These are phyloP conservation scores for Ophiocytium majus DNA, from an alignment of 352 stramenopile genomes.

Conservation along the genomic window DNA sequence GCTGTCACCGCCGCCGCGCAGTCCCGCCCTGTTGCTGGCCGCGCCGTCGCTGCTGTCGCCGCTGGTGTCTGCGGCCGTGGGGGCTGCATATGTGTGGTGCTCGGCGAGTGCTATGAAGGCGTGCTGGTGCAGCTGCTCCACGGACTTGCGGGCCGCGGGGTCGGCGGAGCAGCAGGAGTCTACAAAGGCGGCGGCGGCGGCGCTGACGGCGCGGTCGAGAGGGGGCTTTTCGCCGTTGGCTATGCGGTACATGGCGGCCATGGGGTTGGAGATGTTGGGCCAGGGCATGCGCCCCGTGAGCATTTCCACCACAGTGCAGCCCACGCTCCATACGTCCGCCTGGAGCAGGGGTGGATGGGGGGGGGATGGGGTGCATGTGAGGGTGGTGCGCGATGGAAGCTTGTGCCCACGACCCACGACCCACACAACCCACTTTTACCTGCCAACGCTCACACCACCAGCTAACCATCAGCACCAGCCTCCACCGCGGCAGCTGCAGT, in stretches of 20 bases:
- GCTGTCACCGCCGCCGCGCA: not conserved
- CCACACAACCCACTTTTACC: too few species aligned
- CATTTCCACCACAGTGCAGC: slow-evolving; percentile 87
- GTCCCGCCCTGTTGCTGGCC: not conserved
- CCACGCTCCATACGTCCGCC: slow-evolving; percentile 86
- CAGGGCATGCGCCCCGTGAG: slow-evolving; percentile 80
- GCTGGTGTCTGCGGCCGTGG: not conserved
- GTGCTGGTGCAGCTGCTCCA: slow-evolving; percentile 43
- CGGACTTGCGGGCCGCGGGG: slow-evolving; percentile 30
- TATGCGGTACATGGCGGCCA: slow-evolving; percentile 78
- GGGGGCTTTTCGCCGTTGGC: slow-evolving; percentile 37
- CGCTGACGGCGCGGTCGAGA: slow-evolving; percentile 36
- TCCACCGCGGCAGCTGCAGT: too few species aligned
- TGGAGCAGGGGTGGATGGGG: too few species aligned
- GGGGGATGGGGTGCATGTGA: too few species aligned
- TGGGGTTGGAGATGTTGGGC: slow-evolving; percentile 76
- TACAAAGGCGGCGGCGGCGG: slow-evolving; percentile 32
- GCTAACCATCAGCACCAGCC: too few species aligned
- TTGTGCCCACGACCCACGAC: too few species aligned
- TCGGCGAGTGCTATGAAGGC: slow-evolving; percentile 27
- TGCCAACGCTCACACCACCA: too few species aligned
- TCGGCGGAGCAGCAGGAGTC: slow-evolving; percentile 34
- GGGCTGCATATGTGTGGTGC: not conserved
- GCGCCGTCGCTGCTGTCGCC: slow-evolving; percentile 12
- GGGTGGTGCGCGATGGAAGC: too few species aligned